Percentiles rank a stretch among this genome's conserved stretches.
Evolutionary conservation across 306 rosid genomes (phyloP).

Genomic region (Chamaecrista fasciculata): DNA sequence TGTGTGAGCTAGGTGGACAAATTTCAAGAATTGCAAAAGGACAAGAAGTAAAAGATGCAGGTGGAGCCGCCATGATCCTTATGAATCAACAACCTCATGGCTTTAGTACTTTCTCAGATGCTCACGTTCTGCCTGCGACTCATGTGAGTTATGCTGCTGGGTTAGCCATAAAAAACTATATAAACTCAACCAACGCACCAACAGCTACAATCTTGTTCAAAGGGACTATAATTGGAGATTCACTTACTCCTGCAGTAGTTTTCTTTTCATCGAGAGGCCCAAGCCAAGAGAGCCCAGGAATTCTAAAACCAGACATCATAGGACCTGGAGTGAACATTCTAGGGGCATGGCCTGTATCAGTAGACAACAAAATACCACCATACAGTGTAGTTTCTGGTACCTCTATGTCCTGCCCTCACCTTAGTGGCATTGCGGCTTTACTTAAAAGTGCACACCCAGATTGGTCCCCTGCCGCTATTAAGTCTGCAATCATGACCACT

Average conservation of each 20-base stretch:
- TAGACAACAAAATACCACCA: slow-evolving; percentile 42
- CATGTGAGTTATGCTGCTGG: slow-evolving; percentile 40
- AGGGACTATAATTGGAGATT: slow-evolving; percentile 51
- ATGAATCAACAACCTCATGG: slow-evolving; percentile 9
- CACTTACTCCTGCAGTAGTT: slow-evolving; percentile 38
- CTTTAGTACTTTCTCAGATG: slow-evolving; percentile 25
- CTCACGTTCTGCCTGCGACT: slow-evolving; percentile 47
- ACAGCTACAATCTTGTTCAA: slow-evolving; percentile 38
- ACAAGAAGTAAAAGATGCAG: slow-evolving; percentile 36
- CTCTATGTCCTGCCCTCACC: slow-evolving; percentile 65
- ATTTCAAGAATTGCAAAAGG: neutral
- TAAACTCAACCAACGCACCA: slow-evolving; percentile 38
- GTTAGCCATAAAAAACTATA: slow-evolving; percentile 38
- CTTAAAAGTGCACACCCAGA: slow-evolving; percentile 61
- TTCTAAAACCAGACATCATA: slow-evolving; percentile 57
- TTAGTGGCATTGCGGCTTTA: slow-evolving; percentile 56
- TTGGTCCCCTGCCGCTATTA: slow-evolving; percentile 70
- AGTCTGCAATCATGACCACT: slow-evolving; percentile 57
- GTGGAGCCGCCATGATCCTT: slow-evolving; percentile 55
- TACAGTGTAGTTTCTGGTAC: slow-evolving; percentile 42
- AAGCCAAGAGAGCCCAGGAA: slow-evolving; percentile 41
- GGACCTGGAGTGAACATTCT: slow-evolving; percentile 57
- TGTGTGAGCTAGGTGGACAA: slow-evolving; percentile 43
- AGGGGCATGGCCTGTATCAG: slow-evolving; percentile 51
- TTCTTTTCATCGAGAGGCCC: slow-evolving; percentile 67